phyloP scores from a whole-genome alignment of 1,284 basidiomycete genomes.

The Fomitiporia mediterranea region DNA sequence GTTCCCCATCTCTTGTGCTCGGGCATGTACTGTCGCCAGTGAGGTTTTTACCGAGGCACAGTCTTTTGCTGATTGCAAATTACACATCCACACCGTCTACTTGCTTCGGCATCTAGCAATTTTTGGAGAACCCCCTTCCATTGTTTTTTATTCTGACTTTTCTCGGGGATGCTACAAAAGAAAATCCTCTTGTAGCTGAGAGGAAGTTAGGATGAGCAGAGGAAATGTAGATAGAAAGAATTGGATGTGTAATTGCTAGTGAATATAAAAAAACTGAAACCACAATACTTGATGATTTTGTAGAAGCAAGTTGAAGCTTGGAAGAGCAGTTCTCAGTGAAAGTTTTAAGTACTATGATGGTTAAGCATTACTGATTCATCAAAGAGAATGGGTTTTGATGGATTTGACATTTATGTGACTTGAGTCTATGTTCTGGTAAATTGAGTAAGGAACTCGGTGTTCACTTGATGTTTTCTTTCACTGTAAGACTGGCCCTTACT shows the following conservation, averaged over 20 bases:
- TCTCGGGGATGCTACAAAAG: not conserved
- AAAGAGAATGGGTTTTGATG: not conserved
- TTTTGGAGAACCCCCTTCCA: conserved; percentile 53
- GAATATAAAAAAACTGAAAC: too few relatives aligned
- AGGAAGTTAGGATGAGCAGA: too few relatives aligned
- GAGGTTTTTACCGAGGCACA: conserved; percentile 88
- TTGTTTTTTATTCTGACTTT: conserved; percentile 18
- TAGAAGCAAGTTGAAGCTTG: too few relatives aligned
- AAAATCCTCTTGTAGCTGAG: not conserved
- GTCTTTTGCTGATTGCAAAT: conserved; percentile 94
- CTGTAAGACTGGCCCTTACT: not conserved
- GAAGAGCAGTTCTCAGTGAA: too few relatives aligned
- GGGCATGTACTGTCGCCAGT: conserved; percentile 89
- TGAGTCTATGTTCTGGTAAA: too few relatives aligned
- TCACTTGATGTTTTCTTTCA: too few relatives aligned
- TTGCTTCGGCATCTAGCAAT: conserved; percentile 74
- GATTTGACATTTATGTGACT: not conserved
- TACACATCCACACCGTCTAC: conserved; percentile 84
- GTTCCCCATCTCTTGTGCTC: conserved; percentile 77
- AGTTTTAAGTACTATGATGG: too few relatives aligned
- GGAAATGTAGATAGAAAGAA: not conserved
- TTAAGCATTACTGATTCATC: too few relatives aligned
- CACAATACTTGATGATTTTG: too few relatives aligned
- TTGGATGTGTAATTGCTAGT: too few relatives aligned
- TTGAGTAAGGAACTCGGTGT: too few relatives aligned